Conservation (phyloP, 371 early-diverging fungal species). For the Fennellomyces sp. region DNA sequence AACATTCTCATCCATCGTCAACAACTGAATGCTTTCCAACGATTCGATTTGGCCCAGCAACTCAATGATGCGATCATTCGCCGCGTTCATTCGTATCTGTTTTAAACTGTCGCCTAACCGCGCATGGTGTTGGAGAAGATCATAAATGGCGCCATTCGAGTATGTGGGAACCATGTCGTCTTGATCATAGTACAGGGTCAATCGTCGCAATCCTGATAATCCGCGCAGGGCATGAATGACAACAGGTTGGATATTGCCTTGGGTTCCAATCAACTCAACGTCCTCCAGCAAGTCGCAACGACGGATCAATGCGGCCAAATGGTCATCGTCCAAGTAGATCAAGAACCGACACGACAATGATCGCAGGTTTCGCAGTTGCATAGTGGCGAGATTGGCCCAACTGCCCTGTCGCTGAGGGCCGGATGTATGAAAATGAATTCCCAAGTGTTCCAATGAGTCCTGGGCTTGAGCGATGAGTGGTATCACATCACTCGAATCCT, state of each 20-base stretch:
- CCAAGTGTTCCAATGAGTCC: too few species aligned
- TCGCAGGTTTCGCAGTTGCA: background rate
- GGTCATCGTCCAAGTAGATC: background rate
- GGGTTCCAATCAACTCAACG: background rate
- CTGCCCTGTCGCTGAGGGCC: too few species aligned
- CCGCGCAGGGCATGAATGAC: background rate
- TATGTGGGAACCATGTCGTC: background rate
- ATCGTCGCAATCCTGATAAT: background rate
- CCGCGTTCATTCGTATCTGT: background rate
- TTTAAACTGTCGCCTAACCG: background rate
- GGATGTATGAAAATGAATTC: too few species aligned
- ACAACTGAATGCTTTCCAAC: background rate
- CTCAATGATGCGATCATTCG: background rate
- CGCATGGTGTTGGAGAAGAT: background rate
- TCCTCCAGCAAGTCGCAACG: background rate
- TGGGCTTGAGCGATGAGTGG: too few species aligned
- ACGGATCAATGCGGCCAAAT: background rate
- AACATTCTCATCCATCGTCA: too few species aligned
- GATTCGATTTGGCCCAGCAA: background rate
- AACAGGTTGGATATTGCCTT: background rate
- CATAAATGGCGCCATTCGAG: background rate
- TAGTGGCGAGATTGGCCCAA: background rate
- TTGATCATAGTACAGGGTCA: background rate
- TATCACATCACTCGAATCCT: too few species aligned
- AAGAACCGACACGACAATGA: background rate